A percentile compares a stretch with the other conserved stretches of the same genome.
Conservation (phyloP, 2,329 filamentous ascomycete species). For the Botrytis sinoallii region DNA sequence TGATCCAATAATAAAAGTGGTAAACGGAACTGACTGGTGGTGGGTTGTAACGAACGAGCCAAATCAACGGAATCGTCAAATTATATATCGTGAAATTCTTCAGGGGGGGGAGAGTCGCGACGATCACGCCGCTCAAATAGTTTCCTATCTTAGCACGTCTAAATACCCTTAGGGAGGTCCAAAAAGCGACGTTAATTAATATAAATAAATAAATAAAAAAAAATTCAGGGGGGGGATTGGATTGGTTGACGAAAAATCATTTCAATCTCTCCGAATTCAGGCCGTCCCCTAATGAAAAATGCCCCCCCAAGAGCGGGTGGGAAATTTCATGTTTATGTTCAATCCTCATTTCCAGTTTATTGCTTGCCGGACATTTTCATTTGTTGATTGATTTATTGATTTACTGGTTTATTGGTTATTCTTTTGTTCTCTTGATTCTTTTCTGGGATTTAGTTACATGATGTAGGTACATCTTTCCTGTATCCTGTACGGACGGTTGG, state of each 20-base stretch:
- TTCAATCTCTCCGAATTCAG: conserved; percentile 4
- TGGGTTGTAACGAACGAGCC: neutral
- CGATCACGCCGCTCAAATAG: no score
- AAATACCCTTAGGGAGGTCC: no score
- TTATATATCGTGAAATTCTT: neutral
- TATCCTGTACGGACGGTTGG: neutral
- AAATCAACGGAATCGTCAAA: neutral
- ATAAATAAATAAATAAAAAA: no score
- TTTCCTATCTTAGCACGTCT: no score
- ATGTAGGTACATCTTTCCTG: conserved; percentile 4
- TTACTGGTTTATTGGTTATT: neutral
- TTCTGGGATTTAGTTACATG: neutral
- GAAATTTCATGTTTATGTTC: neutral
- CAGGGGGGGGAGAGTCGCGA: no score
- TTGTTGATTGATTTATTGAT: neutral
- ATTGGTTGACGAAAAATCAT: neutral
- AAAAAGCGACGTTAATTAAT: no score
- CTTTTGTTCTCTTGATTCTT: neutral
- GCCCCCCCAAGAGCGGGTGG: neutral
- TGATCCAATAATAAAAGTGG: neutral
- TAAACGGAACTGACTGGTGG: neutral
- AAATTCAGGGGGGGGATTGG: no score
- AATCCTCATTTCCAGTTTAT: neutral
- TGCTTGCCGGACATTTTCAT: neutral
- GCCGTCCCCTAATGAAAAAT: neutral